These are phyloP conservation scores for Colletotrichum gloeosporioides DNA, from an alignment of 2,329 filamentous ascomycete genomes.

Conservation along the genomic window DNA sequence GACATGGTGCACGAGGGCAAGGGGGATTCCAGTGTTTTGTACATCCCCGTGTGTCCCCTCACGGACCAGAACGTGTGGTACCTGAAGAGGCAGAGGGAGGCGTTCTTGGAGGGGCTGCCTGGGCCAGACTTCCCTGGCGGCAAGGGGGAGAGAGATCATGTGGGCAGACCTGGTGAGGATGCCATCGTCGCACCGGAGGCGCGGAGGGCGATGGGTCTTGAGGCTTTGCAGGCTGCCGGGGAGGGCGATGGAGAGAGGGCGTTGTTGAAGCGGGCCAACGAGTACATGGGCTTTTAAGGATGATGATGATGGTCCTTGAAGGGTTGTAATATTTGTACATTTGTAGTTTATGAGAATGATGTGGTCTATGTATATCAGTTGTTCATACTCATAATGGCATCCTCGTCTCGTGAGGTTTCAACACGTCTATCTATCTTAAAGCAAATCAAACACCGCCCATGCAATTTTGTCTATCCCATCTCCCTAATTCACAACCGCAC, in stretches of 20 bases:
- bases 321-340: background rate
- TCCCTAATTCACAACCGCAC: fast-evolving
- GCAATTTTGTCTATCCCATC: background rate
- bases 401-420: background rate
- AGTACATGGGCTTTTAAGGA: slow-evolving; percentile 44
- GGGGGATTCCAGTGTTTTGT: slow-evolving; percentile 81
- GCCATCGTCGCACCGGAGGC: slow-evolving; percentile 36
- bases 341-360: background rate
- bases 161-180: slow-evolving; percentile 49
- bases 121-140: slow-evolving; percentile 77
- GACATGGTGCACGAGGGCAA: slow-evolving; percentile 77
- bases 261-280: slow-evolving; percentile 46
- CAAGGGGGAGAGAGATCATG: slow-evolving; percentile 65
- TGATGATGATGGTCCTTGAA: fast-evolving
- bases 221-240: slow-evolving; percentile 34
- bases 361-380: fast-evolving
- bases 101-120: slow-evolving; percentile 71
- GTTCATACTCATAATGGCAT: fast-evolving
- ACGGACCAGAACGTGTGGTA: slow-evolving; percentile 78
- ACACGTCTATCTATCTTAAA: background rate
- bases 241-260: slow-evolving; percentile 37
- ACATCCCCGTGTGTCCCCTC: slow-evolving; percentile 86
- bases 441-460: background rate
- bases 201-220: slow-evolving; percentile 50
- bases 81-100: slow-evolving; percentile 71